A percentile compares a stretch with the other conserved stretches of the same genome.
These are phyloP conservation scores for Sporisorium exsertum DNA, from an alignment of 1,284 basidiomycete species.

Conservation along the genomic window DNA sequence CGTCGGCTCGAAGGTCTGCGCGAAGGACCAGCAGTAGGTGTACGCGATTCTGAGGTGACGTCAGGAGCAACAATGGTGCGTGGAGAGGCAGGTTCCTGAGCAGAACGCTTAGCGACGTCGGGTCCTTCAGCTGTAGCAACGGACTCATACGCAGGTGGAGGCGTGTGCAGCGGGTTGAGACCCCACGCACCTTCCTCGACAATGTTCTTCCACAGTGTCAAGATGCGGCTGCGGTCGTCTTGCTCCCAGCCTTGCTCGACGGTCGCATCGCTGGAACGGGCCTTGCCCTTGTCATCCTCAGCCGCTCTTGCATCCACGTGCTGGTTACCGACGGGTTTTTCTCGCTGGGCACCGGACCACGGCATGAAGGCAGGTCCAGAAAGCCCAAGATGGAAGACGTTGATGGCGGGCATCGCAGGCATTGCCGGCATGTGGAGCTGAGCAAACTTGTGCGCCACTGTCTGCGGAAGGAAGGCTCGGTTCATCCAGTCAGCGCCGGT, in stretches of 20 bases:
- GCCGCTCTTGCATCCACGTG: conserved; percentile 9
- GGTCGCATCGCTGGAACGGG: conserved; percentile 14
- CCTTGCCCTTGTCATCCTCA: conserved; percentile 31
- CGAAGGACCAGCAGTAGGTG: conserved; percentile 42
- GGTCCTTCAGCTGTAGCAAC: conserved; percentile 27
- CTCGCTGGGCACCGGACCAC: conserved; percentile 40
- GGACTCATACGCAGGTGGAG: conserved; percentile 59
- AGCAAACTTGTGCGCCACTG: conserved; percentile 48
- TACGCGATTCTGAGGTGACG: conserved; percentile 16
- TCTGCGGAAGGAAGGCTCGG: conserved; percentile 42
- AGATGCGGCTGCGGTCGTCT: conserved; percentile 45
- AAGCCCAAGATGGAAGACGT: conserved; percentile 57
- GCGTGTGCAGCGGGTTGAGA: conserved; percentile 55
- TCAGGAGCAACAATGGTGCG: conserved; percentile 4
- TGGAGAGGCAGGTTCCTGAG: not conserved
- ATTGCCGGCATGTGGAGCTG: conserved; percentile 54
- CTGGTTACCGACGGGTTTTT: not conserved
- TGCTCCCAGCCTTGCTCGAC: conserved; percentile 43
- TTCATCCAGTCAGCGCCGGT: conserved; percentile 54
- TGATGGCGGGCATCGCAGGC: conserved; percentile 53
- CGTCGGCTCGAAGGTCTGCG: conserved; percentile 22
- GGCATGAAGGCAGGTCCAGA: conserved; percentile 46
- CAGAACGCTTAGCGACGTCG: not conserved
- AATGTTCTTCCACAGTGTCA: conserved; percentile 55
- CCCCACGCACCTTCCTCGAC: conserved; percentile 58